Evolutionary conservation across 1,284 basidiomycete species (phyloP), one percentile per base, ranked within the genome.

Genomic region (Ceratobasidium sp.): DNA sequence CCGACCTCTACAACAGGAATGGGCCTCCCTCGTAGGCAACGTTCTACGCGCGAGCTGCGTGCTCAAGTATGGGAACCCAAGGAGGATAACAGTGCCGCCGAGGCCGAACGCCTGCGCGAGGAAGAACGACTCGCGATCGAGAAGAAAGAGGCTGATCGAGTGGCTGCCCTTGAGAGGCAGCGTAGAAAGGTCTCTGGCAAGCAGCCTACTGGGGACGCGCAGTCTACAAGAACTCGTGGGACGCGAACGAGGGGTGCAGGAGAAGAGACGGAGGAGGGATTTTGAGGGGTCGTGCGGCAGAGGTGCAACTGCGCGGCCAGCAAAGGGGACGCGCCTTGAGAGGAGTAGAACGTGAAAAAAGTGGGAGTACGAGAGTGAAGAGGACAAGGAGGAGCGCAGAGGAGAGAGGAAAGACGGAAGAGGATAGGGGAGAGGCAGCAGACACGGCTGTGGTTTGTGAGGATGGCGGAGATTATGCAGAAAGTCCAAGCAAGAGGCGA

Each of bases 61-160:
- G 54, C 68, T 19, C 68, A 71, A 39, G 56, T 56, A 5, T 71
- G 68, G 68, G 68, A 71, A 4, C 68, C 68, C 54, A 71, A 71
- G 68, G 68, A 71, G 29, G 68, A 71, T 16, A 59, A 58, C 16
- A 59, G 54, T 13, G 68, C 41, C 22, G 66, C 66, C 54, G 68
- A 71, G 29, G 68, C 68, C 31, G 68, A 71, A 39, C 68, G 68
- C 16, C 22, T 61, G 19, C 53, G 53, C 7, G 68, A 71, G 56
- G 68, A 71, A 22, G 68, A 71, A 27, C 68, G 56, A 16, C 37
- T 27, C 1, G 68, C 53, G 27, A 49, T 49, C 8, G 68, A 58
- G 56, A 39, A 61, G 37, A 71, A 71, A 56, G 68, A 71, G 41
- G 68, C 68, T 16, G 68, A 71, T 37, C 37, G 68, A 9, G 31